Evolutionary conservation across 495 filamentous ascomycete genomes (phyloP).

Genomic region (Hypoxylon fragiforme): DNA sequence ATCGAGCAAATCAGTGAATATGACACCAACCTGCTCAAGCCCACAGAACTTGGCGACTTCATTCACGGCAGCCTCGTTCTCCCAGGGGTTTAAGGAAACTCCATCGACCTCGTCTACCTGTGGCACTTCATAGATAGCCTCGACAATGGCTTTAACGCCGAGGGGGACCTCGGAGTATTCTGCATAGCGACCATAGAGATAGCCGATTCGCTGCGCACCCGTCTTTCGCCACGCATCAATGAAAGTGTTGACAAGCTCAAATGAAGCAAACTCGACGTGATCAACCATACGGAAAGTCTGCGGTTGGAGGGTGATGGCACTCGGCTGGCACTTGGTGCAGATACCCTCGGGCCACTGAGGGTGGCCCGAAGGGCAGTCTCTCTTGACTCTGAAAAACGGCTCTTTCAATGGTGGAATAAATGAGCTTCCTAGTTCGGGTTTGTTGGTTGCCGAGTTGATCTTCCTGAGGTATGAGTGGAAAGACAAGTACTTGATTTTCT

Average conservation of each 20-base stretch:
- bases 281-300: conserved; percentile 98
- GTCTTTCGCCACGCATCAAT: conserved; percentile 90
- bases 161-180: conserved; percentile 93
- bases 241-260: conserved; percentile 79
- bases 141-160: conserved; percentile 93
- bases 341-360: conserved; percentile 96
- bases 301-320: conserved; percentile 91
- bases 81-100: conserved; percentile 84
- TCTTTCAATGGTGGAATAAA: conserved; percentile 96
- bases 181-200: conserved; percentile 86
- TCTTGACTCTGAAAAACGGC: conserved; percentile 87
- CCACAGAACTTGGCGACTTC: conserved; percentile 83
- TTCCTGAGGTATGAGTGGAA: conserved; percentile 95
- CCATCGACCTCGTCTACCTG: conserved; percentile 92
- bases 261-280: conserved; percentile 91
- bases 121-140: conserved; percentile 96
- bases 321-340: conserved; percentile 97
- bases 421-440: conserved; percentile 84
- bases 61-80: conserved; percentile 80
- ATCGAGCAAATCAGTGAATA: conserved; percentile 92
- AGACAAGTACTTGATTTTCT: conserved; percentile 97
- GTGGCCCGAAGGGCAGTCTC: conserved; percentile 90
- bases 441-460: conserved; percentile 94
- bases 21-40: conserved; percentile 86
- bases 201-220: conserved; percentile 78